phyloP scores from a whole-genome alignment of 257 asterid species.

The Solanum peruvianum region DNA sequence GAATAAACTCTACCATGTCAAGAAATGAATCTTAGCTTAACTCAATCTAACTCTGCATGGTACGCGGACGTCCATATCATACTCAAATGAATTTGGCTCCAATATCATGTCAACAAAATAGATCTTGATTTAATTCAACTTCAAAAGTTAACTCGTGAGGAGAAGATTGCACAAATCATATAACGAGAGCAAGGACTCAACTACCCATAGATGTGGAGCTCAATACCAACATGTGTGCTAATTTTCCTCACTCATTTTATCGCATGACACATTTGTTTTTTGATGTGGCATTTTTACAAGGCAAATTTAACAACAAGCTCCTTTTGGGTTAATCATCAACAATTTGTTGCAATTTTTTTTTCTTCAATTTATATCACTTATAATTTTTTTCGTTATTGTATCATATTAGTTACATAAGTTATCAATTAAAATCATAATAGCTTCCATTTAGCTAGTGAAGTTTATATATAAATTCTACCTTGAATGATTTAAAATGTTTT shows the following conservation, averaged over 20 bases:
- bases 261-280: neutral
- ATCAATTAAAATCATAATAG: neutral
- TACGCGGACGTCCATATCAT: rapidly evolving
- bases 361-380: no score
- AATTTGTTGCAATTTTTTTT: no score
- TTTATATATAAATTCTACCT: neutral
- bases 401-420: neutral
- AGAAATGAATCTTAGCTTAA: neutral
- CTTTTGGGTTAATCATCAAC: neutral
- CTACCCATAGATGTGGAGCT: neutral
- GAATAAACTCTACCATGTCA: no score
- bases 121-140: neutral
- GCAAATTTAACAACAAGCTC: neutral
- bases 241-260: neutral
- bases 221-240: neutral
- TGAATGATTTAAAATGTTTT: neutral
- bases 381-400: no score
- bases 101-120: no score
- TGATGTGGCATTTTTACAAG: neutral
- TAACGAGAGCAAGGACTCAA: neutral
- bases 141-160: no score
- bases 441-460: neutral
- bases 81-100: neutral
- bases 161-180: neutral
- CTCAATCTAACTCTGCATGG: neutral